phyloP scores from a whole-genome alignment of 2,329 filamentous ascomycete species.

The Grosmannia huntii region DNA sequence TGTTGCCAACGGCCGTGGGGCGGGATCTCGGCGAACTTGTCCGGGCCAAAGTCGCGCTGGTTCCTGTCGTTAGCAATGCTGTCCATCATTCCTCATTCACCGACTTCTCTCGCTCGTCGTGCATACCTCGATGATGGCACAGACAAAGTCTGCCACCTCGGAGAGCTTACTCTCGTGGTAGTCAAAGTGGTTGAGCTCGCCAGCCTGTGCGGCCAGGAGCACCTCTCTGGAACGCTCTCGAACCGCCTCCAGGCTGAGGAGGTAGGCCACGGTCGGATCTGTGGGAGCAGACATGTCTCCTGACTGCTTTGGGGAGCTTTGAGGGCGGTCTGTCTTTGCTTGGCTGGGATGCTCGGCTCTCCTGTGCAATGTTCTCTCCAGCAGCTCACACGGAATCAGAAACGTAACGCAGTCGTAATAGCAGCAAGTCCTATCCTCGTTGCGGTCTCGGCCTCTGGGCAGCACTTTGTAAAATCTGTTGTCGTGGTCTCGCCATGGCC shows the following conservation, averaged over 20 bases:
- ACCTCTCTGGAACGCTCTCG: background rate
- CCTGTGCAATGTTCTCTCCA: too few species aligned
- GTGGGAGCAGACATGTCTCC: background rate
- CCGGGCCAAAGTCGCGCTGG: constrained; percentile 37
- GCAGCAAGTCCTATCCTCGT: too few species aligned
- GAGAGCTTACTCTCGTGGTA: constrained; percentile 1
- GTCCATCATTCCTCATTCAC: background rate
- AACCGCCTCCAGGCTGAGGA: constrained; percentile 5
- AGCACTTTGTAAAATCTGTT: too few species aligned
- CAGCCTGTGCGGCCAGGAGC: background rate
- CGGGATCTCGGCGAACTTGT: constrained; percentile 32
- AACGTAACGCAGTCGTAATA: too few species aligned
- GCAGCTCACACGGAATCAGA: too few species aligned
- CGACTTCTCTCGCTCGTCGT: background rate
- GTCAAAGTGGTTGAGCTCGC: constrained; percentile 6
- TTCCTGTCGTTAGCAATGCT: background rate
- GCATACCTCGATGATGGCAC: constrained; percentile 2
- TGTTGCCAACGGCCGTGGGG: constrained; percentile 50
- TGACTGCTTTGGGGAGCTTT: too few species aligned
- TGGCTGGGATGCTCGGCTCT: too few species aligned
- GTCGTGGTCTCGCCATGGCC: too few species aligned
- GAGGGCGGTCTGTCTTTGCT: too few species aligned
- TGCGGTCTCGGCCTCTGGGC: too few species aligned
- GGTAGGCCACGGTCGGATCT: background rate
- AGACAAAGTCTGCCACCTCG: constrained; percentile 4